Percentiles rank a stretch among this genome's conserved stretches.
Evolutionary conservation across 768 basidiomycete species (phyloP).

Genomic region (Tylopilus cervinicoccineus): DNA sequence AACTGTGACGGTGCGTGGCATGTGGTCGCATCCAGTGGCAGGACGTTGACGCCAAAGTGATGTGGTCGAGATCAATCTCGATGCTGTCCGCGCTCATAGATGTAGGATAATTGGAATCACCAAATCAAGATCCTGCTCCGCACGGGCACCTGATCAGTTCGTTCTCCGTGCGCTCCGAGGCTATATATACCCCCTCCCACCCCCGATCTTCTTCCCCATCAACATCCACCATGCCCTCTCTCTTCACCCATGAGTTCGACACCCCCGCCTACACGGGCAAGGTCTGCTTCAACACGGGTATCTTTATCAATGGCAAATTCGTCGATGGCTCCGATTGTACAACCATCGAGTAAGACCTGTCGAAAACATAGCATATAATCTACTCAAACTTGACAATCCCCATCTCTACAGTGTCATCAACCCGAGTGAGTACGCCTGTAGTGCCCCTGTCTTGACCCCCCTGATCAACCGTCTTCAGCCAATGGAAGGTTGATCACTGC

Average conservation of each 20-base stretch:
- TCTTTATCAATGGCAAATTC: constrained; percentile 72
- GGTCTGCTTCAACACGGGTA: constrained; percentile 53
- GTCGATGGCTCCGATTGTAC: constrained; percentile 49
- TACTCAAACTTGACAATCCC: background rate
- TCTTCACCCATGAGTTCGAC: constrained; percentile 49
- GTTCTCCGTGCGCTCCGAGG: constrained; percentile 4
- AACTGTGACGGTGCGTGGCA: no score
- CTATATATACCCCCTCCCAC: constrained; percentile 16
- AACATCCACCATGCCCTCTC: constrained; percentile 35
- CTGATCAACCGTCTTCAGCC: constrained; percentile 33
- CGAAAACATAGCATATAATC: background rate
- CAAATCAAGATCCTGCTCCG: background rate
- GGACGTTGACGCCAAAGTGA: no score
- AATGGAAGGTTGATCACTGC: constrained; percentile 59
- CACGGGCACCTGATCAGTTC: background rate
- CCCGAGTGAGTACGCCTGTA: constrained; percentile 42
- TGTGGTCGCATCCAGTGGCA: no score
- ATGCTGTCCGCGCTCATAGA: no score
- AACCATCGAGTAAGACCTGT: constrained; percentile 64
- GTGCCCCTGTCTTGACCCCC: background rate
- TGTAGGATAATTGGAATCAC: no score
- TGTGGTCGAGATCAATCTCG: background rate
- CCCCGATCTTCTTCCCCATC: background rate
- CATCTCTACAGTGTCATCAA: constrained; percentile 48
- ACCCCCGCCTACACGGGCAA: constrained; percentile 56